These are phyloP conservation scores for Athelia sp. DNA, from an alignment of 1,284 basidiomycete genomes.

Conservation along the genomic window DNA sequence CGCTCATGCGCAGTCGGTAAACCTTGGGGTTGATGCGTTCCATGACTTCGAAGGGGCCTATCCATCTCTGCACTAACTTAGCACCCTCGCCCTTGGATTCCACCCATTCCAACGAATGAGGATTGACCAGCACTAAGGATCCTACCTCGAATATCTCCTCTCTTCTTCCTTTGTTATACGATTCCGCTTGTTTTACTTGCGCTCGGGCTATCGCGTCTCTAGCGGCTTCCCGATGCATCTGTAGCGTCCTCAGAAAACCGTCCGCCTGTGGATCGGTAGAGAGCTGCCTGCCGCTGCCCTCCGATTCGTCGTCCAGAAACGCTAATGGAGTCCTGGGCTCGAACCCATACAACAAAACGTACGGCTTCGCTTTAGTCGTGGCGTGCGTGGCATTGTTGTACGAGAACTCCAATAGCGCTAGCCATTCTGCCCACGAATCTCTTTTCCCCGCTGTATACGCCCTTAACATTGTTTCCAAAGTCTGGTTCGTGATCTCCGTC, in stretches of 20 bases:
- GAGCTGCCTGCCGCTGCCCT: not conserved
- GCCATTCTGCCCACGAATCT: conserved; percentile 14
- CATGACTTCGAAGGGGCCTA: conserved; percentile 20
- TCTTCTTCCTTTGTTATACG: conserved; percentile 8
- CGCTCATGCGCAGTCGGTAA: conserved; percentile 21
- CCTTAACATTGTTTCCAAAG: conserved; percentile 12
- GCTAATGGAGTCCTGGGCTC: conserved; percentile 7
- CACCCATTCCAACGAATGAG: conserved; percentile 15
- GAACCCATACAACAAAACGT: conserved; percentile 15
- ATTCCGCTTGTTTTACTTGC: conserved; percentile 5
- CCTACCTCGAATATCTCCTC: conserved; percentile 12
- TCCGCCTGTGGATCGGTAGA: conserved; percentile 1
- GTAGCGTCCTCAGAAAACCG: conserved; percentile 3
- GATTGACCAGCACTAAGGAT: conserved; percentile 17
- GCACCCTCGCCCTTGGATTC: conserved; percentile 15
- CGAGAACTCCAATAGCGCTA: conserved; percentile 16
- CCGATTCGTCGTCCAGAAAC: not conserved
- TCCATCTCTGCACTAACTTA: conserved; percentile 17
- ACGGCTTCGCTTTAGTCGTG: conserved; percentile 13
- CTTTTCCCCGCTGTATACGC: conserved; percentile 8
- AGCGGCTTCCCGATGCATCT: conserved; percentile 9
- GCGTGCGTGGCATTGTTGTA: conserved; percentile 17
- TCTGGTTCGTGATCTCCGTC: conserved; percentile 22
- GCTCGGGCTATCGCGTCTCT: conserved; percentile 11
- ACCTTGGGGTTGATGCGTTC: conserved; percentile 12